phyloP scores from a whole-genome alignment of 495 filamentous ascomycete genomes.

The Penicillium riverlandense region DNA sequence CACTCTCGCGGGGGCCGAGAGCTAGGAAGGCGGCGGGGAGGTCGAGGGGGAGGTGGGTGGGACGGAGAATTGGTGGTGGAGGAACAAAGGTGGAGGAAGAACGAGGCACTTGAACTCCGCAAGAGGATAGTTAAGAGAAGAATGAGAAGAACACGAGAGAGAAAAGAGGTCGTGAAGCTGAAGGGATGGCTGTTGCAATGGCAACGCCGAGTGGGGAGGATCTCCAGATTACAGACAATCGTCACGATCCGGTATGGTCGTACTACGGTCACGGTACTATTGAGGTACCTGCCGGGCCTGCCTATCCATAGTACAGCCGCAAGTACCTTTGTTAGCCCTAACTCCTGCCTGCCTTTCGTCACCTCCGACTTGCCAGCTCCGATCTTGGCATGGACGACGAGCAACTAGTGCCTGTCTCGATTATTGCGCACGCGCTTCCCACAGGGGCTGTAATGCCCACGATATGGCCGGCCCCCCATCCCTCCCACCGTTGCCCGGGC shows the following conservation, averaged over 20 bases:
- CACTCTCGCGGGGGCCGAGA: no score
- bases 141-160: slow-evolving; percentile 22
- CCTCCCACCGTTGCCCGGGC: slow-evolving; percentile 29
- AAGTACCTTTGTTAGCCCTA: no score
- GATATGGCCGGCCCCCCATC: no score
- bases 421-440: background rate
- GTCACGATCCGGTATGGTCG: background rate
- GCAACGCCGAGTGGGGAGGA: slow-evolving; percentile 45
- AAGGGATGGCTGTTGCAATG: slow-evolving; percentile 48
- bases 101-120: no score
- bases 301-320: no score
- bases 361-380: no score
- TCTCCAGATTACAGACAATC: slow-evolving; percentile 31
- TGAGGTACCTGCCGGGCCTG: background rate
- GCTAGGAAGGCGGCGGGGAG: no score
- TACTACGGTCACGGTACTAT: slow-evolving; percentile 2
- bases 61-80: no score
- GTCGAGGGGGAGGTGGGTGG: no score
- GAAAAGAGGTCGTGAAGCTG: slow-evolving; percentile 41
- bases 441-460: background rate
- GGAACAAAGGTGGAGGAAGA: background rate
- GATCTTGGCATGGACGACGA: no score
- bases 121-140: slow-evolving; percentile 10
- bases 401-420: background rate
- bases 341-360: no score